Conservation (phyloP, 192 early-diverging fungal genomes). For the Coemansia sp. region DNA sequence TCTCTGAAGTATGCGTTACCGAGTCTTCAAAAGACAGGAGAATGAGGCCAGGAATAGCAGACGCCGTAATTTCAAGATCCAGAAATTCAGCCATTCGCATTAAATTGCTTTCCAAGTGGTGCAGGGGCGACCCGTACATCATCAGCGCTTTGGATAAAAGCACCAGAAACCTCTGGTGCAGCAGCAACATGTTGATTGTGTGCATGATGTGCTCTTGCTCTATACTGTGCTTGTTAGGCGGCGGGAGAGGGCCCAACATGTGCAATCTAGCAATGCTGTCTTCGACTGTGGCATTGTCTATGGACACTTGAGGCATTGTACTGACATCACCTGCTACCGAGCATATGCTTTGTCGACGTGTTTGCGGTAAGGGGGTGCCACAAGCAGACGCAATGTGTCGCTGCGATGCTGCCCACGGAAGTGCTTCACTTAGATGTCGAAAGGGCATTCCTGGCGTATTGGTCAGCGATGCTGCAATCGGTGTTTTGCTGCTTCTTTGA, state of each 20-base stretch:
- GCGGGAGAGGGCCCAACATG: not conserved
- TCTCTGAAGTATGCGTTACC: constrained; percentile 71
- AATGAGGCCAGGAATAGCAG: constrained; percentile 67
- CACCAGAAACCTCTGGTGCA: constrained; percentile 64
- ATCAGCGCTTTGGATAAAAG: constrained; percentile 64
- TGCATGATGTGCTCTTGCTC: constrained; percentile 38
- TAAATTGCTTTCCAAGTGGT: constrained; percentile 65
- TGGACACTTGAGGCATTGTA: constrained; percentile 19
- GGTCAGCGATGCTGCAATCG: constrained; percentile 11
- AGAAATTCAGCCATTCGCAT: constrained; percentile 55
- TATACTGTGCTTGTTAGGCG: not conserved
- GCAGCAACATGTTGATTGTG: constrained; percentile 60
- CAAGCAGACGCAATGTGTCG: constrained; percentile 29
- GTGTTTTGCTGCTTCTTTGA: not conserved
- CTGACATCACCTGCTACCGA: constrained; percentile 38
- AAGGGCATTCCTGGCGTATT: constrained; percentile 32
- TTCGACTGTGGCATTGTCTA: constrained; percentile 11
- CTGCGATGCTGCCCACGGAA: constrained; percentile 36
- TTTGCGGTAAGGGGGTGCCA: constrained; percentile 24
- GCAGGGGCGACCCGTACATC: constrained; percentile 65
- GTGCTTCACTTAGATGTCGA: constrained; percentile 45
- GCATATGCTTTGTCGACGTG: constrained; percentile 29
- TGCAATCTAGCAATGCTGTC: constrained; percentile 2
- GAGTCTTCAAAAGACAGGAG: constrained; percentile 67
- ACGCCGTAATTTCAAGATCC: constrained; percentile 61